phyloP scores from a whole-genome alignment of 306 rosid species.

The Dryas drummondii region DNA sequence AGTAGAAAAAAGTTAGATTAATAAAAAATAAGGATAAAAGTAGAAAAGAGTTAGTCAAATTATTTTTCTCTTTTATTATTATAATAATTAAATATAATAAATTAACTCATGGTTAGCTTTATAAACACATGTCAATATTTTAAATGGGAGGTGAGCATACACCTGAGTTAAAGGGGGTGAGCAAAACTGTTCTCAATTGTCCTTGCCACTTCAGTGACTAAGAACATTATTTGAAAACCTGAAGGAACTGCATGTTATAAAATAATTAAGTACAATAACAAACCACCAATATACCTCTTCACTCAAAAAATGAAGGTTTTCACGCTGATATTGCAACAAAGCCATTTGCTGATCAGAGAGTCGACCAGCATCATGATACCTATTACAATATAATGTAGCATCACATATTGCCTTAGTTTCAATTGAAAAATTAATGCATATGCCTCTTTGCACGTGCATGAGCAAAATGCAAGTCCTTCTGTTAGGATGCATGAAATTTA shows the following conservation, averaged over 20 bases:
- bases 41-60: no score
- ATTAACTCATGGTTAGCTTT: no score
- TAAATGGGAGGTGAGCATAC: no score
- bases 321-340: slow-evolving; percentile 95
- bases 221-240: slow-evolving; percentile 1
- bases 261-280: not conserved
- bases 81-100: no score
- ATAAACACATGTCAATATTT: no score
- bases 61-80: no score
- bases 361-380: slow-evolving; percentile 84
- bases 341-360: slow-evolving; percentile 99
- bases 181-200: no score
- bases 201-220: not conserved
- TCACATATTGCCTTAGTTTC: slow-evolving; percentile 15
- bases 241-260: not conserved
- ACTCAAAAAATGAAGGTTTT: slow-evolving; percentile 95
- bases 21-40: no score
- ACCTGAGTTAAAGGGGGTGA: no score
- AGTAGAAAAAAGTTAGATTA: no score
- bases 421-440: not conserved
- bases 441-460: not conserved
- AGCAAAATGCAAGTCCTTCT: not conserved
- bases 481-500: not conserved
- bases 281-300: slow-evolving; percentile 73
- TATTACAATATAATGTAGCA: slow-evolving; percentile 18